A percentile compares a stretch with the other conserved stretches of the same genome.
Conservation (phyloP, 208 protist genomes). For the Phytomonas francai region DNA sequence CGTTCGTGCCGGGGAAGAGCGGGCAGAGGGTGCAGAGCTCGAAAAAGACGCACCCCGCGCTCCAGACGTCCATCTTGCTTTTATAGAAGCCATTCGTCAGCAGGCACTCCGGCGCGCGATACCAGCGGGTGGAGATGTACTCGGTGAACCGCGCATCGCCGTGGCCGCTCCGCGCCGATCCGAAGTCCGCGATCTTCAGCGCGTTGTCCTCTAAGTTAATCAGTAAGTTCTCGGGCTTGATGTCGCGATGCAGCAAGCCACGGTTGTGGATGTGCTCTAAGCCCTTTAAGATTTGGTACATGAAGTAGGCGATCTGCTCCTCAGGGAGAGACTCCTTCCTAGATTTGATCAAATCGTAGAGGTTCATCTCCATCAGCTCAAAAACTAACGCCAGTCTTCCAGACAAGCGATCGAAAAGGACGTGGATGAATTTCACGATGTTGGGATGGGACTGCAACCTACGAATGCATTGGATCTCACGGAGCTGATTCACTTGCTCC, state of each 20-base stretch:
- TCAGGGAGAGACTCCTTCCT: constrained; percentile 82
- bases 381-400: constrained; percentile 94
- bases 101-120: constrained; percentile 89
- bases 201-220: constrained; percentile 69
- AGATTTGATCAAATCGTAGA: constrained; percentile 95
- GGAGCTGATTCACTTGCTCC: constrained; percentile 93
- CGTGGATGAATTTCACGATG: constrained; percentile 93
- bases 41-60: constrained; percentile 82
- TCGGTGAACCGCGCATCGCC: constrained; percentile 81
- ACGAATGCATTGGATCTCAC: constrained; percentile 95
- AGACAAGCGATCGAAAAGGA: constrained; percentile 91
- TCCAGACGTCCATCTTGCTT: constrained; percentile 90
- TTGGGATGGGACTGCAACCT: constrained; percentile 90
- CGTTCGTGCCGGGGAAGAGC: constrained; percentile 77
- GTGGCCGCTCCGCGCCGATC: constrained; percentile 78
- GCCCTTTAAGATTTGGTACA: constrained; percentile 87
- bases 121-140: constrained; percentile 92
- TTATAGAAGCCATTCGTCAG: constrained; percentile 86
- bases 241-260: constrained; percentile 92
- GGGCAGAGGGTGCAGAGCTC: constrained; percentile 75
- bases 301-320: constrained; percentile 78
- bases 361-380: constrained; percentile 97
- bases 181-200: constrained; percentile 91
- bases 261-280: constrained; percentile 91
- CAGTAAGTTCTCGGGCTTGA: constrained; percentile 97